These are phyloP conservation scores for Lolium rigidum DNA, from an alignment of 176 grass and related monocot species.

Conservation along the genomic window DNA sequence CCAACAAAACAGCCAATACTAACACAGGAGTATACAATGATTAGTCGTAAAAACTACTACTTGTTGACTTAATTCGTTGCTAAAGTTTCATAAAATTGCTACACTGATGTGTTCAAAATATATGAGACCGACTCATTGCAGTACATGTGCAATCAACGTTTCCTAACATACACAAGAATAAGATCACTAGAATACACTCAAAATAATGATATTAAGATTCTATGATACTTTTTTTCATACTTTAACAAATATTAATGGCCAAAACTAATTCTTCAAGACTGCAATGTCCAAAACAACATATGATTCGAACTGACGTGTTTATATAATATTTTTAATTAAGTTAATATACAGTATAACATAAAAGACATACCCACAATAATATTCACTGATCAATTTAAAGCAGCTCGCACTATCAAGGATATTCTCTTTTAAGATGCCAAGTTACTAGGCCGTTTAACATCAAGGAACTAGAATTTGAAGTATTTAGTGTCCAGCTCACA, in stretches of 20 bases:
- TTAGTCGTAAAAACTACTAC: neutral
- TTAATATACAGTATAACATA: neutral
- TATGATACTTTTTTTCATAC: neutral
- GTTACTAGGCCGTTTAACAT: slow-evolving; percentile 19
- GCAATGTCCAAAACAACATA: neutral
- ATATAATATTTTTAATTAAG: neutral
- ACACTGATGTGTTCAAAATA: neutral
- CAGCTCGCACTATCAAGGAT: slow-evolving; percentile 25
- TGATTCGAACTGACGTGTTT: slow-evolving; percentile 2
- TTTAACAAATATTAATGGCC: slow-evolving; percentile 11
- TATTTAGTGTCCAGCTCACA: slow-evolving; percentile 17
- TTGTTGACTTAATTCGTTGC: neutral
- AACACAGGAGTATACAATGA: neutral
- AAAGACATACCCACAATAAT: neutral
- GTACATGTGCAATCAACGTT: slow-evolving; percentile 14
- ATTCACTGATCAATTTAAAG: slow-evolving; percentile 13
- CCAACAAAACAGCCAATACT: slow-evolving; percentile 31
- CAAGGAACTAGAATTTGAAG: neutral
- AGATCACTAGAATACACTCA: slow-evolving; percentile 2
- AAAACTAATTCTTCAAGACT: slow-evolving; percentile 16
- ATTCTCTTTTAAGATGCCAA: slow-evolving; percentile 7
- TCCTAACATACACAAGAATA: neutral
- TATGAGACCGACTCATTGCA: neutral
- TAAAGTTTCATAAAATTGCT: slow-evolving; percentile 21
- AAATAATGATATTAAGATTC: slow-evolving; percentile 17